phyloP scores from a whole-genome alignment of 2,329 filamentous ascomycete genomes.

The Westerdykella sp. region DNA sequence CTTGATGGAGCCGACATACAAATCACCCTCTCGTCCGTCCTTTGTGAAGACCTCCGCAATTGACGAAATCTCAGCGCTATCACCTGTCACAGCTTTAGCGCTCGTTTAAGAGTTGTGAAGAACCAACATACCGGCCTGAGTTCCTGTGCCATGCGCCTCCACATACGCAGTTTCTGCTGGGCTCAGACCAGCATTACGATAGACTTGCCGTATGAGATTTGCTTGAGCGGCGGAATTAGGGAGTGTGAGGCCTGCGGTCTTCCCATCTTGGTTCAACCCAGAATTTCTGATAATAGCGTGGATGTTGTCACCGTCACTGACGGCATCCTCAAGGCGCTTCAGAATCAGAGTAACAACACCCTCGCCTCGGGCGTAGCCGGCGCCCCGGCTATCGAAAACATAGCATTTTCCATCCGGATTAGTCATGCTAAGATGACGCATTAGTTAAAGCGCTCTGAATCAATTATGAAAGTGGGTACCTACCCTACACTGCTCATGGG shows the following conservation, averaged over 20 bases:
- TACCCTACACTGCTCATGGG: conserved; percentile 1
- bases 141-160: conserved; percentile 48
- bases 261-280: conserved; percentile 13
- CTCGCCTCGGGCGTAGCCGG: conserved; percentile 23
- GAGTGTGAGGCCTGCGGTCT: conserved; percentile 25
- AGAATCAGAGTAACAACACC: conserved; percentile 20
- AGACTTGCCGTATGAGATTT: conserved; percentile 23
- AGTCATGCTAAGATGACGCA: too few relatives aligned
- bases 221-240: conserved; percentile 32
- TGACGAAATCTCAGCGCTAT: conserved; percentile 7
- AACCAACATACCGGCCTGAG: conserved; percentile 39
- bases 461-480: too few relatives aligned
- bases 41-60: conserved; percentile 1
- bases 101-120: conserved; percentile 7
- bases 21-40: background rate
- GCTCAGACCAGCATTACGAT: conserved; percentile 27
- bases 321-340: conserved; percentile 16
- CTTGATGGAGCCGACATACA: conserved; percentile 10
- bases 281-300: conserved; percentile 17
- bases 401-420: conserved; percentile 15
- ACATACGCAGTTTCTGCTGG: conserved; percentile 3
- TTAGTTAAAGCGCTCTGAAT: too few relatives aligned
- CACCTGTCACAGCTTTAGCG: conserved; percentile 28
- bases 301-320: conserved; percentile 20
- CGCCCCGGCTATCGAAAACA: conserved; percentile 19